Base-by-base conservation (phyloP, 371 early-diverging fungal species). In the Mortierella sp. region DNA sequence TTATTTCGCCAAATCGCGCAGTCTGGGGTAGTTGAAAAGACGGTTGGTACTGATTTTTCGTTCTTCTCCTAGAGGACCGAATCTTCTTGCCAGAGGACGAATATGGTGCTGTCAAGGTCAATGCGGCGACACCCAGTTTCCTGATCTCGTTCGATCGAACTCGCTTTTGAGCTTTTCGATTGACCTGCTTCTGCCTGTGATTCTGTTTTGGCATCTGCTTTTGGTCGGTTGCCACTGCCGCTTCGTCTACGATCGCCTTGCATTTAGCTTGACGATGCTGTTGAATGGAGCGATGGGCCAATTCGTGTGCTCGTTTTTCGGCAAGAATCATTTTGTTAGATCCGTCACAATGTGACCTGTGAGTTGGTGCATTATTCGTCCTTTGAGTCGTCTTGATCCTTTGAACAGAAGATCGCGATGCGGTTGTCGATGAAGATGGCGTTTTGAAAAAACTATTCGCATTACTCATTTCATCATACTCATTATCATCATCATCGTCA, bases 1-100 rank as follows among this genome's bases (percentile, higher is more conserved):
- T 31, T 23, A 52, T 51, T 3, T 28, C 53, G 23, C 63, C 57
- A 19, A 62, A 61, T 24, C 56, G 49, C 8, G 50, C 50, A 9
- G 28, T 39, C 5, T 41, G 50, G 4, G 26, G 56, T n/a, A 30
- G 15, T 21, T 14, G 19, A 12, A 37, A 50, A 1, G 21, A 15
- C 3, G 60, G 26, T 3, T 53, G 21, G 7, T 41, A 32, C n/a
- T 48, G 28, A 12, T 58, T 41, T n/a, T n/a, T n/a, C n/a, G n/a
- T n/a, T 23, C 37, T 21, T 6, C 21, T 53, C 17, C 54, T 51
- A 14, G 30, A 27, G 17, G 42, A 48, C 9, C 56, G 55, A 17
- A 32, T 23, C 26, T 14, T 39, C 42, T 23, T 32, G 50, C 4
- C 27, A 37, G 14, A 26, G 17, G 15, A 4, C n/a, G 42, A 12